Conservation (phyloP, 306 rosid species). For the Albizia julibrissin region DNA sequence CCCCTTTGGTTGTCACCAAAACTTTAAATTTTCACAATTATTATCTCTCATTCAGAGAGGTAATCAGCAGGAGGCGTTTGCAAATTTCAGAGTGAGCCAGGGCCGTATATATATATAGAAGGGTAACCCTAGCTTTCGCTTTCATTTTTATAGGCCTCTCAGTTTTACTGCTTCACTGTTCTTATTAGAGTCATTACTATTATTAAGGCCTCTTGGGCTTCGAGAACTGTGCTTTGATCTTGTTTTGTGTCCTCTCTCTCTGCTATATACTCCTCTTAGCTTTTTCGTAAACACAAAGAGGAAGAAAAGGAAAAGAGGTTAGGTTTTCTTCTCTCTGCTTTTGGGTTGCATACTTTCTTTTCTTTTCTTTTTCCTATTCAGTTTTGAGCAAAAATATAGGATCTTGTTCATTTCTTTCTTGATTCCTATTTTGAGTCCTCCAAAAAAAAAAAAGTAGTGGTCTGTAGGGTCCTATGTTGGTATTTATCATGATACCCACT, state of each 20-base stretch:
- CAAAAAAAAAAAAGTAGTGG: slow-evolving; percentile 13
- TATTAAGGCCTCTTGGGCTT: slow-evolving; percentile 55
- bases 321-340: slow-evolving; percentile 42
- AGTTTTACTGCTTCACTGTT: slow-evolving; percentile 45
- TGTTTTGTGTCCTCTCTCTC: slow-evolving; percentile 8
- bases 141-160: slow-evolving; percentile 53
- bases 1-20: not conserved
- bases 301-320: slow-evolving; percentile 24
- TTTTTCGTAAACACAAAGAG: slow-evolving; percentile 52
- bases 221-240: slow-evolving; percentile 41
- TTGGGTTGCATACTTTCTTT: slow-evolving; percentile 34
- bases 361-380: slow-evolving; percentile 10
- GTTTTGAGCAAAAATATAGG: slow-evolving; percentile 37
- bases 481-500: slow-evolving; percentile 25
- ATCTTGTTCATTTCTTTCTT: slow-evolving; percentile 45
- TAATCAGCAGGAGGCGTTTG: slow-evolving; percentile 30
- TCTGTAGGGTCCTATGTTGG: slow-evolving; percentile 36
- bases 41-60: slow-evolving; percentile 8
- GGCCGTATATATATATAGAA: slow-evolving; percentile 35
- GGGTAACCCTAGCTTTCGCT: slow-evolving; percentile 57
- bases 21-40: not conserved
- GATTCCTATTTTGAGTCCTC: slow-evolving; percentile 38
- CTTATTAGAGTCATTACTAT: slow-evolving; percentile 54
- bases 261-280: slow-evolving; percentile 41
- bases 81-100: slow-evolving; percentile 33